Evolutionary conservation across 495 filamentous ascomycete species (phyloP), one percentile per base, ranked within the genome.

Genomic region (Patellaria atrata): DNA sequence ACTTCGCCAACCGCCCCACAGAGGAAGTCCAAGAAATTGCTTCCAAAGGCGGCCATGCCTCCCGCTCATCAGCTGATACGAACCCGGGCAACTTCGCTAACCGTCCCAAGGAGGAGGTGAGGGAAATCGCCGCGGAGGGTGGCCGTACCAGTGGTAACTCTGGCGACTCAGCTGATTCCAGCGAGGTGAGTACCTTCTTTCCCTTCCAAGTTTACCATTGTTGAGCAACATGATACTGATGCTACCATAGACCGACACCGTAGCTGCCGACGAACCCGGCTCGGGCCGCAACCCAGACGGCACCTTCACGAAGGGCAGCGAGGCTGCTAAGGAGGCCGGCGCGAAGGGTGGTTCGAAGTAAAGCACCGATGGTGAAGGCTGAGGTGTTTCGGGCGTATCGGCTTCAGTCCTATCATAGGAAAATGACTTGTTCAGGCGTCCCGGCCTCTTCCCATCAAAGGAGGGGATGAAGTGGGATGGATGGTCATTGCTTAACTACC

Each of bases 21-120:
- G 35, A 38, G 35, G 35, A 38, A 28, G 35, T 38, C 18, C 14
- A 38, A 18, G 18, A 36, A 5, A 38, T 38, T 28, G 35, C 35
- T 15, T 15, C 27, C 9, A 32, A 38, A 18, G 35, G 35, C 25
- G 43, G 50, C 3, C 40, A 47, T 15, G 39, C 47, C 4, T 38
- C 42, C 22, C 42, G n/a, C n/a, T n/a, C n/a, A n/a, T n/a, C 23
- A 41, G 37, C 37, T 21, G 28, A 48, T 33, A 41, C 45, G 43
- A 56, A 56, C 40, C 55, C 55, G 4, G 35, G 35, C 33, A 58
- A 58, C 46, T 56, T 58, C 30, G 52, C 55, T 45, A 56, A 58
- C 44, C 53, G 49, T 16, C 43, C 47, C 18, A 48, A 43, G 30
- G 55, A 58, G 14, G 48, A 58, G 34, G 52, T 58, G 22, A 37